These are phyloP conservation scores for Gossypium turneri DNA, from an alignment of 345 rosid genomes.

Conservation along the genomic window DNA sequence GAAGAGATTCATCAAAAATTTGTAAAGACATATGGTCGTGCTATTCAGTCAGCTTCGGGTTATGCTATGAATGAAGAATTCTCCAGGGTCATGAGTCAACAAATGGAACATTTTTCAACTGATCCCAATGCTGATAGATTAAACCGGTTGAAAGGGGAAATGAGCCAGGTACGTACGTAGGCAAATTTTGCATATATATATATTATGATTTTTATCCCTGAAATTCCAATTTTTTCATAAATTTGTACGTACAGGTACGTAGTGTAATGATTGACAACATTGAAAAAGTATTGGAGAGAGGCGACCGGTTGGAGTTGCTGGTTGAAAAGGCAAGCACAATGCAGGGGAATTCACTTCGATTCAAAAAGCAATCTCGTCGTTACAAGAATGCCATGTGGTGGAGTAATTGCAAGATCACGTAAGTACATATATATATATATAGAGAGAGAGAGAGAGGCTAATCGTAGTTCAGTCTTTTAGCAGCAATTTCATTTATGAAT, in stretches of 20 bases:
- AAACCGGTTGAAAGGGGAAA: conserved; percentile 47
- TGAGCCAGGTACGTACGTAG: conserved; percentile 31
- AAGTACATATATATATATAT: conserved; percentile 12
- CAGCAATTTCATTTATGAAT: background rate
- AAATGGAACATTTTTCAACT: conserved; percentile 42
- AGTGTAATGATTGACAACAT: conserved; percentile 49
- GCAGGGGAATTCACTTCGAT: conserved; percentile 38
- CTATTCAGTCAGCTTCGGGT: conserved; percentile 37
- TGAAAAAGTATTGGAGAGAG: conserved; percentile 45
- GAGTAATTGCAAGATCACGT: conserved; percentile 46
- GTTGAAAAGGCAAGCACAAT: conserved; percentile 41
- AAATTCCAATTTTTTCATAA: background rate
- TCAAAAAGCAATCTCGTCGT: conserved; percentile 38
- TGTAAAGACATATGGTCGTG: conserved; percentile 33
- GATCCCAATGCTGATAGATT: conserved; percentile 42
- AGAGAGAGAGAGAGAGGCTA: too few relatives aligned
- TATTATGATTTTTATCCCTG: background rate
- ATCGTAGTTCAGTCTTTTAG: background rate
- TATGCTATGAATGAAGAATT: conserved; percentile 61
- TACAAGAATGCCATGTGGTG: conserved; percentile 40
- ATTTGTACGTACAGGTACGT: conserved; percentile 28
- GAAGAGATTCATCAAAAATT: conserved; percentile 21
- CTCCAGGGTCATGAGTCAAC: conserved; percentile 41
- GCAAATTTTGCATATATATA: background rate
- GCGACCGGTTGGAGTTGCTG: conserved; percentile 41